These are phyloP conservation scores for Plectosphaerella cucumerina DNA, from an alignment of 2,329 filamentous ascomycete genomes.

Conservation along the genomic window DNA sequence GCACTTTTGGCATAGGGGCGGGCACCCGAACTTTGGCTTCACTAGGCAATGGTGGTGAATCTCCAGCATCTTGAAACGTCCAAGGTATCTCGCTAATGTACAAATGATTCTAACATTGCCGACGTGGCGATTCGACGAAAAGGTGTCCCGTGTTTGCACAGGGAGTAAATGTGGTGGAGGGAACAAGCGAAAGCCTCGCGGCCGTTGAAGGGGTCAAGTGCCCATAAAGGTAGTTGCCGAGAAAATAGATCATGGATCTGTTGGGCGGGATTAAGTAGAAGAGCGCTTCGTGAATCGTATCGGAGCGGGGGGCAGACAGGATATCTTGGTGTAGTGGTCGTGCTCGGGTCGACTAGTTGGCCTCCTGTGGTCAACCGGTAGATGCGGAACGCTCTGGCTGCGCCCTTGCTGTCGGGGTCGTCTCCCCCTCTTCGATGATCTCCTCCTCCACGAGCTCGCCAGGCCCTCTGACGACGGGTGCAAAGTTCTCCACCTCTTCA, in stretches of 20 bases:
- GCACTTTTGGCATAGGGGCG: neutral
- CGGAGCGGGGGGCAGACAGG: neutral
- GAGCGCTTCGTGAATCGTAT: neutral
- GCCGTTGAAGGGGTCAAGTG: neutral
- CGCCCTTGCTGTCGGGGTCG: neutral
- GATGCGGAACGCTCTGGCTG: neutral
- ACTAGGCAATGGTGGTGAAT: too few relatives aligned
- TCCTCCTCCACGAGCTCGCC: conserved; percentile 43
- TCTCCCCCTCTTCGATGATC: conserved; percentile 23
- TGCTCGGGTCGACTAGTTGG: neutral
- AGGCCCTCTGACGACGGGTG: conserved; percentile 40
- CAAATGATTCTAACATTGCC: neutral
- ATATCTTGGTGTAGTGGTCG: too few relatives aligned
- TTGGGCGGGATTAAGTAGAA: too few relatives aligned
- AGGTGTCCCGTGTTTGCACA: neutral
- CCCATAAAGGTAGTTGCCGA: neutral
- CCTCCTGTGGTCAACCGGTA: neutral
- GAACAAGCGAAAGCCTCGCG: neutral
- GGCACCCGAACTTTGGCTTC: too few relatives aligned
- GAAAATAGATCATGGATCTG: neutral
- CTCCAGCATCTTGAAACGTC: neutral
- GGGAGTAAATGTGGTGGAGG: neutral
- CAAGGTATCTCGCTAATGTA: neutral
- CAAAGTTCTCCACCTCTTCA: conserved; percentile 58
- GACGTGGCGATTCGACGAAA: neutral